phyloP scores from a whole-genome alignment of 257 asterid species.

The Penstemon eatonii region DNA sequence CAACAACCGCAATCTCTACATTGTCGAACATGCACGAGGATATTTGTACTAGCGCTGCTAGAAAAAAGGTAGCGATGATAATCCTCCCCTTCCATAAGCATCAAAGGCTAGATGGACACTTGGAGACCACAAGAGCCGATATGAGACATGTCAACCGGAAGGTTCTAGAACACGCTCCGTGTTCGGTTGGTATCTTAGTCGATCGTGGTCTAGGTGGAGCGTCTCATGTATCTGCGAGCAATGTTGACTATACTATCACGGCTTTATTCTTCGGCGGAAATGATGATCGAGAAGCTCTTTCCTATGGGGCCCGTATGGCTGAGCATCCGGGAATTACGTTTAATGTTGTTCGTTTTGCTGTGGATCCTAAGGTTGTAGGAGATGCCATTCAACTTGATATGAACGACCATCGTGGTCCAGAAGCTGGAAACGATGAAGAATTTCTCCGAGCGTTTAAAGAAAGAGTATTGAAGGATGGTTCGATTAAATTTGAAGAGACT shows the following conservation, averaged over 20 bases:
- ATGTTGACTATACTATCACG: constrained; percentile 37
- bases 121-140: constrained; percentile 45
- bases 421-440: constrained; percentile 28
- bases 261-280: constrained; percentile 51
- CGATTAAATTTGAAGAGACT: constrained; percentile 32
- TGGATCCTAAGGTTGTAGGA: constrained; percentile 30
- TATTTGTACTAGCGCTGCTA: constrained; percentile 40
- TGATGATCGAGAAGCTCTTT: constrained; percentile 51
- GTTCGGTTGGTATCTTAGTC: constrained; percentile 46
- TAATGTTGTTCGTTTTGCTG: constrained; percentile 18
- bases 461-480: constrained; percentile 13
- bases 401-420: neutral
- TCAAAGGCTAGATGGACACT: constrained; percentile 45
- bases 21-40: constrained; percentile 51
- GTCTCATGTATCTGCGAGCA: constrained; percentile 55
- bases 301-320: constrained; percentile 55
- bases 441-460: constrained; percentile 28
- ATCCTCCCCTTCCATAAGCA: constrained; percentile 56
- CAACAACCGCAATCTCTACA: constrained; percentile 51
- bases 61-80: constrained; percentile 48
- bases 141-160: constrained; percentile 44
- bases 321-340: constrained; percentile 47
- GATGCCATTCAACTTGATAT: constrained; percentile 4
- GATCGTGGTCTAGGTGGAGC: constrained; percentile 65
- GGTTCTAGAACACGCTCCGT: constrained; percentile 53